phyloP scores from a whole-genome alignment of 176 grass and related monocot species.

The Elaeis guineensis region DNA sequence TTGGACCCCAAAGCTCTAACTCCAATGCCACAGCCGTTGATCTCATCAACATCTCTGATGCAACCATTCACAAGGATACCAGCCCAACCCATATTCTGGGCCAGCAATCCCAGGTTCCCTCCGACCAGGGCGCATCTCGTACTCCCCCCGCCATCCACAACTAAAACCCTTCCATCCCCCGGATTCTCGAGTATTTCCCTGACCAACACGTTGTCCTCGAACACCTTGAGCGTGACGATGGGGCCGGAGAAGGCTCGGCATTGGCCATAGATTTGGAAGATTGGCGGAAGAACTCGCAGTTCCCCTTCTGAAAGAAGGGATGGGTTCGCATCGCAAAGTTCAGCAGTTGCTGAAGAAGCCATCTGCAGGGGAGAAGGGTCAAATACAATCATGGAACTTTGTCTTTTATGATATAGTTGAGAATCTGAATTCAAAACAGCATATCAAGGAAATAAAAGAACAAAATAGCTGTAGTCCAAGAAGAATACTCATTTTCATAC shows the following conservation, averaged over 20 bases:
- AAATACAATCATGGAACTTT: too few species aligned
- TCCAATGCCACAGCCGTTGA: slow-evolving; percentile 4
- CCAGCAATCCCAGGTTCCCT: slow-evolving; percentile 12
- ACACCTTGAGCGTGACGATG: slow-evolving; percentile 14
- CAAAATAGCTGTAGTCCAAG: too few species aligned
- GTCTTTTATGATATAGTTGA: too few species aligned
- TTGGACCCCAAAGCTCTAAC: slow-evolving; percentile 6
- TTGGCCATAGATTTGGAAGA: slow-evolving; percentile 4
- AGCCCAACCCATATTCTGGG: slow-evolving; percentile 13
- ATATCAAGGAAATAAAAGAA: too few species aligned
- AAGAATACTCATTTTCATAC: too few species aligned
- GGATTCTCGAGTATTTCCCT: slow-evolving; percentile 7
- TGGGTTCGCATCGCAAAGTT: slow-evolving; percentile 18
- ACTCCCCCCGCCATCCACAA: slow-evolving; percentile 12
- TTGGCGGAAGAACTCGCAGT: slow-evolving; percentile 8
- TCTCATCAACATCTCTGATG: slow-evolving; percentile 7
- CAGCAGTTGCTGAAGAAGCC: slow-evolving; percentile 2
- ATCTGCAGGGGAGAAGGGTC: background rate
- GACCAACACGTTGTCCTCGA: slow-evolving; percentile 15
- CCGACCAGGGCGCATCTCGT: slow-evolving; percentile 12
- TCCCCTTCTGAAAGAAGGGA: background rate
- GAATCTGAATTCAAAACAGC: too few species aligned
- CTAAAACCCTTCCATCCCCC: slow-evolving; percentile 7
- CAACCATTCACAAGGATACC: slow-evolving; percentile 14
- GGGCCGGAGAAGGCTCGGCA: slow-evolving; percentile 4